phyloP scores from a whole-genome alignment of 768 basidiomycete species.

The Kwoniella bestiolae region DNA sequence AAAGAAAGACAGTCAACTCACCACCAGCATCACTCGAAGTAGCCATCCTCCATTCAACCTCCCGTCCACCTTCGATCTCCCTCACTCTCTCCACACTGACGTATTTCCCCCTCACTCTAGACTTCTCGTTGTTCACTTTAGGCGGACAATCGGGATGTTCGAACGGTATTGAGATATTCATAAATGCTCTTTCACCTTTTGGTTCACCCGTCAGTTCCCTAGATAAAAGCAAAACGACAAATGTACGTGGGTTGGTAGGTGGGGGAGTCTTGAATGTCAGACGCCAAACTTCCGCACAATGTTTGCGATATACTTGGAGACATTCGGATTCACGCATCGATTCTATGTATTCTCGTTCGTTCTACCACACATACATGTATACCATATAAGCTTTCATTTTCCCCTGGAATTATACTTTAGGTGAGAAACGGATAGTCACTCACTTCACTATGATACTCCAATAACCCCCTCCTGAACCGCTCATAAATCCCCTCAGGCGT shows the following conservation, averaged over 20 bases:
- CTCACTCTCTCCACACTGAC: constrained; percentile 51
- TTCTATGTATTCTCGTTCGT: constrained; percentile 57
- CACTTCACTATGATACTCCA: constrained; percentile 49
- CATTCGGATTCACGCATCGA: constrained; percentile 39
- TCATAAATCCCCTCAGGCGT: constrained; percentile 39
- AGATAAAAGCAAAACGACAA: constrained; percentile 47
- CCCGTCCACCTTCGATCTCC: constrained; percentile 38
- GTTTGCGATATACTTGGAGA: constrained; percentile 43
- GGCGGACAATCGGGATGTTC: constrained; percentile 45
- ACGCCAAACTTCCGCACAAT: constrained; percentile 54
- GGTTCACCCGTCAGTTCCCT: constrained; percentile 34
- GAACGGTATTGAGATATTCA: constrained; percentile 56
- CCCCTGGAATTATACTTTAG: background rate
- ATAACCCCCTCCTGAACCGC: constrained; percentile 41
- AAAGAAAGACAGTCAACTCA: constrained; percentile 25
- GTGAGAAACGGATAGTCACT: constrained; percentile 7
- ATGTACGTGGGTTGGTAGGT: constrained; percentile 48
- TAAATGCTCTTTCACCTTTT: constrained; percentile 38
- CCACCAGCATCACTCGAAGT: constrained; percentile 55
- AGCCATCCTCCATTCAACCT: constrained; percentile 56
- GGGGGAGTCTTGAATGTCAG: constrained; percentile 46
- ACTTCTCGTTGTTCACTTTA: constrained; percentile 44
- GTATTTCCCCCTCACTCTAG: constrained; percentile 50
- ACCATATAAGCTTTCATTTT: background rate
- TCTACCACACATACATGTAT: constrained; percentile 16